Evolutionary conservation across 345 rosid genomes (phyloP), one percentile per base, ranked within the genome.

Genomic region (Bretschneidera sinensis): DNA sequence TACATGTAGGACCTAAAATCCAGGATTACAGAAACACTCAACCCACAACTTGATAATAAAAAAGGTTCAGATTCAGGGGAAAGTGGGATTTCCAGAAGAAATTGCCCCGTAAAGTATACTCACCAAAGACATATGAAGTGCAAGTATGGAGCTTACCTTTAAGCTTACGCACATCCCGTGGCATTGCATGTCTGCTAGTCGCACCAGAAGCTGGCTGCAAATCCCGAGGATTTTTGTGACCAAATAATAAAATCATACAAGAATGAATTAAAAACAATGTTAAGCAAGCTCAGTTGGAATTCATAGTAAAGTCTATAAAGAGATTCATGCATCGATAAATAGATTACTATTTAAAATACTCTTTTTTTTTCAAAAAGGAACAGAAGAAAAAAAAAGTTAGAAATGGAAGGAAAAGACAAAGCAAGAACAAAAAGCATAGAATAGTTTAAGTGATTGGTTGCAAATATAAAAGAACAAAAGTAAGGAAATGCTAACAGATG

Each of bases 331-430:
- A 28, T 28, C n/a, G n/a, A n/a, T n/a, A n/a, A n/a, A n/a, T n/a
- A n/a, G n/a, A n/a, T n/a, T n/a, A n/a, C n/a, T n/a, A n/a, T n/a
- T n/a, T n/a, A n/a, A n/a, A 48, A n/a, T 18, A 48, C 5, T 48
- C 9, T n/a, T n/a, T n/a, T 48, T n/a, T 17, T n/a, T 82, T 82
- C 14, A 79, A 70, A 70, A 82, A 75, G 6, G 87, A 79, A 82
- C 84, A 82, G 61, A 79, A 84, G 71, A 72, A n/a, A n/a, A n/a
- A n/a, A n/a, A 82, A 9, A 79, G 63, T 22, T 65, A 71, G 69
- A 48, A 17, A 48, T 48, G 52, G 4, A 48, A 14, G 33, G n/a
- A n/a, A 28, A 28, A 8, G 33, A 28, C 3, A 3, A 28, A 28
- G 33, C 3, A 28, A 28, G 33, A 28, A 28, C 33, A 28, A 28